These are phyloP conservation scores for Solanum paucissectum DNA, from an alignment of 257 asterid genomes.

Conservation along the genomic window DNA sequence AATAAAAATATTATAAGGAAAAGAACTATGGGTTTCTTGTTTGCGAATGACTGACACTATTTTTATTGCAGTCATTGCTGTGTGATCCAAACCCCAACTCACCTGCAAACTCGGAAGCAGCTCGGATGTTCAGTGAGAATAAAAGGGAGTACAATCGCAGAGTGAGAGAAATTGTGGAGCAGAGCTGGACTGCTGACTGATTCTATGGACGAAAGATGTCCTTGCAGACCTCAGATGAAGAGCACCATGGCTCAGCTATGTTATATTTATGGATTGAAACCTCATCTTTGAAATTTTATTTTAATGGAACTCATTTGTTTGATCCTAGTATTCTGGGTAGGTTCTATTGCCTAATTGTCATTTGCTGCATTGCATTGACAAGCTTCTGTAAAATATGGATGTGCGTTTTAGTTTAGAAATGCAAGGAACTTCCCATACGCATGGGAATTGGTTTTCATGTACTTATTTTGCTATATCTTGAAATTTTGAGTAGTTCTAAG, in stretches of 20 bases:
- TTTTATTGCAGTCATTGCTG: constrained; percentile 48
- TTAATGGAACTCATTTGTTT: constrained; percentile 5
- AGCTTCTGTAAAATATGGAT: constrained; percentile 20
- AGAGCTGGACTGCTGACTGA: constrained; percentile 87
- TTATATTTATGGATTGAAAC: constrained; percentile 4
- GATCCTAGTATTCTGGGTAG: constrained; percentile 2
- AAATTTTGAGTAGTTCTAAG: not conserved
- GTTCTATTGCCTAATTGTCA: constrained; percentile 7
- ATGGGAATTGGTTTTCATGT: not conserved
- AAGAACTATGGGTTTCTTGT: not conserved
- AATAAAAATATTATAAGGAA: not conserved
- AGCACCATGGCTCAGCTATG: not conserved
- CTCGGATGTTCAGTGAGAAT: constrained; percentile 75
- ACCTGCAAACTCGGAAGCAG: constrained; percentile 87
- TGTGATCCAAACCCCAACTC: constrained; percentile 91
- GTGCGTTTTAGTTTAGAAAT: not conserved
- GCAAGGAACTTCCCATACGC: not conserved
- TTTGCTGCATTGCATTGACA: constrained; percentile 11
- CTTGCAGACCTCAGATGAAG: not conserved
- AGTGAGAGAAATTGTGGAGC: constrained; percentile 74
- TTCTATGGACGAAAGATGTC: not conserved
- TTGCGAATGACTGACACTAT: not conserved
- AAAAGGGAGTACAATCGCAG: constrained; percentile 73
- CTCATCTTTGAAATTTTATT: constrained; percentile 5
- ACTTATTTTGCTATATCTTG: not conserved